A percentile compares a stretch with the other conserved stretches of the same genome.
Conservation (phyloP, 2,329 filamentous ascomycete genomes). For the Trichoderma sp. region DNA sequence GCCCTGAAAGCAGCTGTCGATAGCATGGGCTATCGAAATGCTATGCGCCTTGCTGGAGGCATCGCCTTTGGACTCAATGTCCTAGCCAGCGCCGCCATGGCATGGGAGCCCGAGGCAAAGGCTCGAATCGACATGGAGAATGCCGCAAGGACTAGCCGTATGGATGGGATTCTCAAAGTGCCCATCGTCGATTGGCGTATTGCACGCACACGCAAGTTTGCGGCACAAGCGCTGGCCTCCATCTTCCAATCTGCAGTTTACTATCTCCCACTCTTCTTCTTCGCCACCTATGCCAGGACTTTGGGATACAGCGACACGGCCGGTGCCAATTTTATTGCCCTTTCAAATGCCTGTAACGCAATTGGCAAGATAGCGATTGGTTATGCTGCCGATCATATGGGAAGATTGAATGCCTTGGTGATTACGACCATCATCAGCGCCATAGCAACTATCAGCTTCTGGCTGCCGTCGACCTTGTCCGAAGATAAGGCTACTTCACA, state of each 20-base stretch:
- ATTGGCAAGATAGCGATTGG: constrained; percentile 3
- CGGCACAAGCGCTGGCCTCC: not conserved
- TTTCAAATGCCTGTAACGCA: constrained; percentile 2
- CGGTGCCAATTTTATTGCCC: constrained; percentile 6
- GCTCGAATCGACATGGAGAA: not conserved
- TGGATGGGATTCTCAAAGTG: not conserved
- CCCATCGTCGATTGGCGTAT: constrained; percentile 6
- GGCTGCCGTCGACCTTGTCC: constrained; percentile 7
- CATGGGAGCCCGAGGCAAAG: not conserved
- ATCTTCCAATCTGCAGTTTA: constrained; percentile 10
- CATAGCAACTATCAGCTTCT: not conserved
- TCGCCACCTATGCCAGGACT: constrained; percentile 3
- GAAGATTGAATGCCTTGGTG: not conserved
- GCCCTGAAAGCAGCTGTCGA: not conserved
- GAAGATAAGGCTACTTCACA: not conserved
- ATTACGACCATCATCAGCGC: not conserved
- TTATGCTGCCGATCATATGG: constrained; percentile 3
- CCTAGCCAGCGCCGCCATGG: not conserved
- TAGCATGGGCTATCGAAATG: not conserved
- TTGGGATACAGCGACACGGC: constrained; percentile 10
- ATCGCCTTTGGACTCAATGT: not conserved
- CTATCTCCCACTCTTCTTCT: constrained; percentile 13
- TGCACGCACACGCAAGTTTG: not conserved
- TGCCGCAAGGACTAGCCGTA: not conserved
- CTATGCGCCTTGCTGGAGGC: constrained; percentile 3